A percentile compares a stretch with the other conserved stretches of the same genome.
phyloP scores from a whole-genome alignment of 371 early-diverging fungal genomes.

The Coemansia sp. region DNA sequence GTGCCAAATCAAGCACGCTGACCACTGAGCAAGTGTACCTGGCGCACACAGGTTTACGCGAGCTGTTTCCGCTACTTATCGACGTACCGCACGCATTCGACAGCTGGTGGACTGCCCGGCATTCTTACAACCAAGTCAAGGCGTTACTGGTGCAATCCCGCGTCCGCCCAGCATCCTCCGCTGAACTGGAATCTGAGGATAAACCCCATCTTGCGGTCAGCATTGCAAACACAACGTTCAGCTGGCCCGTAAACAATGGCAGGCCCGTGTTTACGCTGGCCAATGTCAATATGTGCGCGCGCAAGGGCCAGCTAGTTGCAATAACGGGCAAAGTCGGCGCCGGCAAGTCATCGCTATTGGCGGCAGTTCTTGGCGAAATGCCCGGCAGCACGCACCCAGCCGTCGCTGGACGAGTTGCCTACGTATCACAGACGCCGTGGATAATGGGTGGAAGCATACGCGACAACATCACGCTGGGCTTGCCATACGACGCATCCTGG shows the following conservation, averaged over 20 bases:
- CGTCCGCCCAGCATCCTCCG: background rate
- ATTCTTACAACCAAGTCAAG: conserved; percentile 17
- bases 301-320: conserved; percentile 66
- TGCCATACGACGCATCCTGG: conserved; percentile 67
- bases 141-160: background rate
- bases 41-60: conserved; percentile 35
- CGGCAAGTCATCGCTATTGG: conserved; percentile 85
- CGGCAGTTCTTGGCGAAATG: conserved; percentile 89
- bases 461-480: conserved; percentile 91
- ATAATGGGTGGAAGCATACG: conserved; percentile 89
- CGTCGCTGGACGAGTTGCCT: conserved; percentile 77
- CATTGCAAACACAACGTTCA: conserved; percentile 6
- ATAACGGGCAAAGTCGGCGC: conserved; percentile 86
- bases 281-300: background rate
- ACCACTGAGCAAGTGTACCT: conserved; percentile 31
- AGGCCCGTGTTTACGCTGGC: background rate
- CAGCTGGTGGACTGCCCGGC: conserved; percentile 37
- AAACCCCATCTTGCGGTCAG: background rate
- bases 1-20: background rate
- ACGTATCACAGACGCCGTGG: conserved; percentile 92
- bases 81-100: conserved; percentile 40
- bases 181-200: background rate
- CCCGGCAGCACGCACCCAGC: conserved; percentile 33
- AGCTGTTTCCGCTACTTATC: conserved; percentile 32
- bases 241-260: background rate